These are phyloP conservation scores for Bocquillonia castaneifolia DNA, from an alignment of 441 rosid genomes.

Conservation along the genomic window DNA sequence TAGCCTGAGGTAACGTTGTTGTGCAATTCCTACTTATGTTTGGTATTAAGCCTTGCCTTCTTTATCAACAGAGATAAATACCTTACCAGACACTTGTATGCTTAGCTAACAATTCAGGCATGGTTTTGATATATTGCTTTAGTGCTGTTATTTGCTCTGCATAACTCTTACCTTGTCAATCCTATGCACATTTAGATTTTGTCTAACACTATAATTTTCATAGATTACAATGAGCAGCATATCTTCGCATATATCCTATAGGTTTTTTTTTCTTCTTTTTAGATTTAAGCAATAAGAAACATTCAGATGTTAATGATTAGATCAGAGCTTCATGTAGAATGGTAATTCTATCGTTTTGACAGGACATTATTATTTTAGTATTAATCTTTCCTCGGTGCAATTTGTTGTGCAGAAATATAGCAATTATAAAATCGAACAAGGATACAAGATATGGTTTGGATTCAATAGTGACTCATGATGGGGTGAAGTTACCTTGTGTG, in stretches of 20 bases:
- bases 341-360: background rate
- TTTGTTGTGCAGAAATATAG: slow-evolving; percentile 45
- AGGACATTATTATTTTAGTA: background rate
- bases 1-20: slow-evolving; percentile 8
- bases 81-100: background rate
- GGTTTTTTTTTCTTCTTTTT: background rate
- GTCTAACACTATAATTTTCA: background rate
- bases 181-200: background rate
- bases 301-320: background rate
- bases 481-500: slow-evolving; percentile 67
- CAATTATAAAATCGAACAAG: slow-evolving; percentile 67
- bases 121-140: background rate
- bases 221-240: no score
- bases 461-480: slow-evolving; percentile 79
- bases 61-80: background rate
- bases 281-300: background rate
- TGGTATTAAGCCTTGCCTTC: background rate
- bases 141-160: background rate
- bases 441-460: slow-evolving; percentile 67
- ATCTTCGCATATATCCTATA: background rate
- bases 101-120: background rate
- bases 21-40: background rate
- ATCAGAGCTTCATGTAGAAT: background rate
- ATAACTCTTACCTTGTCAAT: background rate
- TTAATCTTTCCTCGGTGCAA: background rate